Evolutionary conservation across 208 protist genomes (phyloP).

Genomic region (Lotmaria passim): DNA sequence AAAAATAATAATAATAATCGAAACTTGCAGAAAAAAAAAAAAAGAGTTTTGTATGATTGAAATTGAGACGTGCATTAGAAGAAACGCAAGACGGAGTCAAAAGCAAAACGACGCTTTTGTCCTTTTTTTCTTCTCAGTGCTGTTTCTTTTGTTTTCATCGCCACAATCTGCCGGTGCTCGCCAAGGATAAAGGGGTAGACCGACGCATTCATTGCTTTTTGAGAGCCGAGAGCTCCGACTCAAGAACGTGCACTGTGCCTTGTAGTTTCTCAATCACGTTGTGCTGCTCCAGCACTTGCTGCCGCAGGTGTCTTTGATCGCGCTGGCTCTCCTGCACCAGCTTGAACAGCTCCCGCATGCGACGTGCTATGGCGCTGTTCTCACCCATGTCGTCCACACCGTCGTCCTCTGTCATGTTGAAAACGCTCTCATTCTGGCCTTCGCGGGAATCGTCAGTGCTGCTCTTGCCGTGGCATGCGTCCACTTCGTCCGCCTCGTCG

Average conservation of each 20-base stretch:
- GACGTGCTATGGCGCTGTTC: slow-evolving; percentile 21
- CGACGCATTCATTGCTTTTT: slow-evolving; percentile 27
- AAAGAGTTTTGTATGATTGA: no score
- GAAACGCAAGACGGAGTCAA: no score
- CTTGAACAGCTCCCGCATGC: slow-evolving; percentile 46
- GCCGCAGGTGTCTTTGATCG: slow-evolving; percentile 36
- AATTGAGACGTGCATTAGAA: no score
- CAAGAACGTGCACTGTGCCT: slow-evolving; percentile 22
- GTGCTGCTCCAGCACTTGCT: slow-evolving; percentile 34
- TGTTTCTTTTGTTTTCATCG: no score
- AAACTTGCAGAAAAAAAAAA: no score
- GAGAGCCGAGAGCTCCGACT: slow-evolving; percentile 29
- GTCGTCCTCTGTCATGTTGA: slow-evolving; percentile 44
- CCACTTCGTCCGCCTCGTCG: slow-evolving; percentile 32
- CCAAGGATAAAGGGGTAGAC: background rate
- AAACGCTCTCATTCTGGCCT: slow-evolving; percentile 48
- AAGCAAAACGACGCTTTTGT: no score
- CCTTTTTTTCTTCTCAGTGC: no score
- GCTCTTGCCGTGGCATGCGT: slow-evolving; percentile 22
- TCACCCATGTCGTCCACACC: slow-evolving; percentile 38
- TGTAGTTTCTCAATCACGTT: slow-evolving; percentile 33
- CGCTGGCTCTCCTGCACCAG: slow-evolving; percentile 44
- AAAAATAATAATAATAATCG: no score
- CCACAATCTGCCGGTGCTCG: no score
- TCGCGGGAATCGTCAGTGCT: slow-evolving; percentile 39